phyloP scores from a whole-genome alignment of 2,329 filamentous ascomycete species.

The Chrysosphaeria jannelii region DNA sequence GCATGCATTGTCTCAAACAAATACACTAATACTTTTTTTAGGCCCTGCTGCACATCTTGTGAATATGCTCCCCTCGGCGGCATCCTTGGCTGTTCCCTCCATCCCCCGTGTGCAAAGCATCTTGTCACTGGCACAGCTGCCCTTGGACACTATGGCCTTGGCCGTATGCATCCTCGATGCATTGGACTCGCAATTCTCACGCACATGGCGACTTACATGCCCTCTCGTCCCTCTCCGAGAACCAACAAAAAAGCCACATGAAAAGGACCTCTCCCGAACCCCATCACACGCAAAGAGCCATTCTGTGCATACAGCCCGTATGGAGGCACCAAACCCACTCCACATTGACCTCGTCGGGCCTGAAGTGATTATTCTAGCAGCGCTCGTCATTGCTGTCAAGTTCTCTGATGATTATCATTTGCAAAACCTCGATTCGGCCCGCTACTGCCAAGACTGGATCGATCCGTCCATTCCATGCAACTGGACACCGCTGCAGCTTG shows the following conservation, averaged over 20 bases:
- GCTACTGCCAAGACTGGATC: neutral
- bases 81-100: slow-evolving; percentile 27
- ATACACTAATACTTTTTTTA: slow-evolving; percentile 7
- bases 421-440: slow-evolving; percentile 23
- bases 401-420: slow-evolving; percentile 29
- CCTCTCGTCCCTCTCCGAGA: slow-evolving; percentile 11
- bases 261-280: neutral
- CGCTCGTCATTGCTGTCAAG: slow-evolving; percentile 32
- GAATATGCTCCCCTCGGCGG: slow-evolving; percentile 31
- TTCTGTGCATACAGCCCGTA: slow-evolving; percentile 8
- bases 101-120: slow-evolving; percentile 28
- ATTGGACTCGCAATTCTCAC: slow-evolving; percentile 28
- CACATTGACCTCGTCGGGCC: slow-evolving; percentile 31
- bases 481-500: slow-evolving; percentile 32
- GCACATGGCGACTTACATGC: slow-evolving; percentile 28
- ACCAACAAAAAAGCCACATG: no score
- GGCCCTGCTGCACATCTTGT: slow-evolving; percentile 34
- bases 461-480: slow-evolving; percentile 5
- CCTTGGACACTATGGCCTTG: slow-evolving; percentile 29
- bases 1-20: slow-evolving; percentile 4
- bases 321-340: slow-evolving; percentile 7
- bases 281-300: slow-evolving; percentile 12
- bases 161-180: slow-evolving; percentile 37
- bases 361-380: slow-evolving; percentile 30
- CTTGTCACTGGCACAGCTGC: slow-evolving; percentile 23